Base-by-base conservation (phyloP, 257 asterid genomes). In the Gynochthodes officinalis region DNA sequence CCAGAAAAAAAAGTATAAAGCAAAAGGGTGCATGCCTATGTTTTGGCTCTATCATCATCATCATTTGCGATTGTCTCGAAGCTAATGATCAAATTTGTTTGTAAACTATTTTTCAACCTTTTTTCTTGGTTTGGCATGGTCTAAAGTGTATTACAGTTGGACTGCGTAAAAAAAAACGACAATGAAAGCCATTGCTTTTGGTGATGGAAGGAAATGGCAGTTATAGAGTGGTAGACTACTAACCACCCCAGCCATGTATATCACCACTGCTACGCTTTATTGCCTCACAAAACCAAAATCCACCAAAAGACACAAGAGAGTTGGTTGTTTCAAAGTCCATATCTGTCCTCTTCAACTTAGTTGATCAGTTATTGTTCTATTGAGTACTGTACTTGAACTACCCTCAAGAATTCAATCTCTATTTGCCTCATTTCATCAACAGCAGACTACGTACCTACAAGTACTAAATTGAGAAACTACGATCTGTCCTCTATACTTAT, bases 401-500 rank as follows among this genome's bases (percentile, higher is more conserved):
- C 11, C 53, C 64, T 23, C 15, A 70, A 52, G 73, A 69, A 53
- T 48, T 27, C 40, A 23, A 23, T 40, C 43, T 40, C 19, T 40
- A 35, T 21, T 69, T 63, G 50, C 68, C 62, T n/a, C 73, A 63
- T 57, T 71, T 71, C 48, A 60, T 77, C 55, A 67, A 67, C 71
- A 39, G 12, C n/a, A 58, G 37, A 58, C n/a, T n/a, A n/a, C n/a
- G 28, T 28, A 25, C 27, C 64, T 12, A 57, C 37, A n/a, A n/a
- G n/a, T 61, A 69, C 59, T 61, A 40, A 35, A 44, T 13, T 67
- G 78, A 15, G 15, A 73, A 25, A 57, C 58, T 68, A 73, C 67
- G 48, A 30, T 37, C 49, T 28, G 66, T 23, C 68, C 67, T 54
- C 4, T 55, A 11, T 35, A 37, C 32, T 54, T 58, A 23, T 48